Conservation (phyloP, 495 filamentous ascomycete genomes). For the Aspergillus panamensis region DNA sequence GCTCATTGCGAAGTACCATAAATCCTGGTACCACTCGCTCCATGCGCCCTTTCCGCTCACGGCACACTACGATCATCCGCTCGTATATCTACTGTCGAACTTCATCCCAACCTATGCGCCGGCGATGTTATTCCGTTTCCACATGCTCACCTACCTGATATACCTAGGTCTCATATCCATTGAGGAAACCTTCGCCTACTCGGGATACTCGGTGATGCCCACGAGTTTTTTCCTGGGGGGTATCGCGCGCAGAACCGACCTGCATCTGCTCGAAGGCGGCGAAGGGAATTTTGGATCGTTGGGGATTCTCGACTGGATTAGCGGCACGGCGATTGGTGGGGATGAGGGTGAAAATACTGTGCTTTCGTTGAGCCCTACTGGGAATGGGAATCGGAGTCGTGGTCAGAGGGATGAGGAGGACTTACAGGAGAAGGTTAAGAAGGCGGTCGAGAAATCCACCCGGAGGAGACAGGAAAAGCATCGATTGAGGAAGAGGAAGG, state of each 20-base stretch:
- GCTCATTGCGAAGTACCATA: conserved; percentile 49
- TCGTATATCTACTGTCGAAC: conserved; percentile 63
- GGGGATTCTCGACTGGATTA: conserved; percentile 73
- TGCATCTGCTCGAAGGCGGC: conserved; percentile 58
- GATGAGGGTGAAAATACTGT: conserved; percentile 44
- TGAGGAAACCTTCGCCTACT: conserved; percentile 73
- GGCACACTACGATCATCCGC: conserved; percentile 77
- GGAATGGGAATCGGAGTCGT: conserved; percentile 6
- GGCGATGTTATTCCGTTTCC: conserved; percentile 60
- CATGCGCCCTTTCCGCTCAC: conserved; percentile 60
- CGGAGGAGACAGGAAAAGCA: conserved; percentile 15
- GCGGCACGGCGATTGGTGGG: conserved; percentile 61
- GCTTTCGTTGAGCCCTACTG: conserved; percentile 7
- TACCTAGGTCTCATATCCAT: conserved; percentile 64
- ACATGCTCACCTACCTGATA: conserved; percentile 76
- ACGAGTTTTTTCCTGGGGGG: conserved; percentile 69
- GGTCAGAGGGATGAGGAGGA: conserved; percentile 17
- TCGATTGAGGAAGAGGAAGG: conserved; percentile 2
- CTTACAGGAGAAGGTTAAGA: conserved; percentile 25
- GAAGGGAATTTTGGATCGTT: conserved; percentile 74
- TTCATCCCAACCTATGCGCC: conserved; percentile 75
- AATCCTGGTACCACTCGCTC: conserved; percentile 62
- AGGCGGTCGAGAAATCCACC: conserved; percentile 29
- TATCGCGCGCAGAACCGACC: conserved; percentile 65
- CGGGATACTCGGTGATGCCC: conserved; percentile 72